Conservation (phyloP, 1,284 basidiomycete species). For the Cutaneotrichosporon sp. region DNA sequence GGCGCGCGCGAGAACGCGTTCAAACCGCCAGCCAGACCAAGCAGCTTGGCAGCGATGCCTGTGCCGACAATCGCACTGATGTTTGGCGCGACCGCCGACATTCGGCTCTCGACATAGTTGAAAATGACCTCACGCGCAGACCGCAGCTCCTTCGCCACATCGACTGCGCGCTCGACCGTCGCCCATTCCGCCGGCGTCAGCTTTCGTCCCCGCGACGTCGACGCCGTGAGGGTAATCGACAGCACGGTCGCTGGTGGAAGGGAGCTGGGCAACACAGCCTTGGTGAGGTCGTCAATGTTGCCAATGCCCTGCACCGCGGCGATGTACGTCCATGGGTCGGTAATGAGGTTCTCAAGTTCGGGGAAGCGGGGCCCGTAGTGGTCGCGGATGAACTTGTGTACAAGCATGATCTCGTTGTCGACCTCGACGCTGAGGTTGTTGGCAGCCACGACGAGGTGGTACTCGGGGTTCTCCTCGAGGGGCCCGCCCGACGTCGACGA, state of each 20-base stretch:
- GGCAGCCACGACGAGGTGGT: conserved; percentile 90
- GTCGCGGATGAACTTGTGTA: conserved; percentile 99
- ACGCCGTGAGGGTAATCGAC: conserved; percentile 93
- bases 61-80: conserved; percentile 97
- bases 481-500: conserved; percentile 59
- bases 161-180: conserved; percentile 76
- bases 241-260: conserved; percentile 89
- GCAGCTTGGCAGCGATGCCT: conserved; percentile 92
- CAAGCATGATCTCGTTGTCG: conserved; percentile 94
- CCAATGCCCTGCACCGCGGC: conserved; percentile 82
- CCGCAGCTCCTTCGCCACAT: conserved; percentile 80
- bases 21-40: conserved; percentile 94
- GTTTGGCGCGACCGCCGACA: conserved; percentile 96
- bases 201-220: conserved; percentile 73
- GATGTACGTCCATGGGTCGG: conserved; percentile 88
- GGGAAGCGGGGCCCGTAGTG: conserved; percentile 96
- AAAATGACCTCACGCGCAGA: conserved; percentile 91
- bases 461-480: conserved; percentile 89
- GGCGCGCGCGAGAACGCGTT: conserved; percentile 89
- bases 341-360: conserved; percentile 90
- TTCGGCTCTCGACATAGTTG: conserved; percentile 97
- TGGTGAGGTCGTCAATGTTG: conserved; percentile 78
- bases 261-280: conserved; percentile 70
- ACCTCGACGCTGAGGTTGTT: conserved; percentile 98
- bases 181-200: conserved; percentile 69